Conservation (phyloP, 192 early-diverging fungal genomes). For the Chytriomyces confervae region DNA sequence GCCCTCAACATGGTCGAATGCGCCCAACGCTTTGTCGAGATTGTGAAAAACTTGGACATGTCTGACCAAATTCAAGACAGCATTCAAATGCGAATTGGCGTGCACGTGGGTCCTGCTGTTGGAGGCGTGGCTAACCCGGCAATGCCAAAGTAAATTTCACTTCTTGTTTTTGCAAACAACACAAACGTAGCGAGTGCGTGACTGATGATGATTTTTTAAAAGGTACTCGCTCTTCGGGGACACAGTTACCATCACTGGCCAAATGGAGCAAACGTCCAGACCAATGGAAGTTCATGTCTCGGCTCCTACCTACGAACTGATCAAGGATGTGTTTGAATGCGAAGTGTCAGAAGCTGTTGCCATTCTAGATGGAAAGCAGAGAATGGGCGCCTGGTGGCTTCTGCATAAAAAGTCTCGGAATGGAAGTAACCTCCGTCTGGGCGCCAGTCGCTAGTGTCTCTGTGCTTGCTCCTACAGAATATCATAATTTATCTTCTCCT, state of each 20-base stretch:
- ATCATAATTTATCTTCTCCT: too few relatives aligned
- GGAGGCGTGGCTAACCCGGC: constrained; percentile 52
- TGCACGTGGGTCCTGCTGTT: constrained; percentile 54
- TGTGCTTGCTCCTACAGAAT: too few relatives aligned
- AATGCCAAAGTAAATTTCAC: constrained; percentile 55
- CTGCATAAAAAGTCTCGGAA: constrained; percentile 32
- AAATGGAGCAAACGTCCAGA: constrained; percentile 51
- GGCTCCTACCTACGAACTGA: constrained; percentile 44
- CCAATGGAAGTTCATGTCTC: constrained; percentile 51
- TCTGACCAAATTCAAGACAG: constrained; percentile 47
- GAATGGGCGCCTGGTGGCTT: constrained; percentile 49
- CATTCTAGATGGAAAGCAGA: constrained; percentile 36
- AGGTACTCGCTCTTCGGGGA: constrained; percentile 51
- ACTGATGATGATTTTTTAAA: too few relatives aligned
- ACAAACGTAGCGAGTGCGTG: too few relatives aligned
- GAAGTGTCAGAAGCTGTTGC: constrained; percentile 34
- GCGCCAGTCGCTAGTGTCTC: too few relatives aligned
- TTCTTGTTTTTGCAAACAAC: background rate
- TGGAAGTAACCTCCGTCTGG: too few relatives aligned
- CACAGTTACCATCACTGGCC: constrained; percentile 49
- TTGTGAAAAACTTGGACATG: constrained; percentile 52
- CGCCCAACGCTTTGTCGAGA: constrained; percentile 48
- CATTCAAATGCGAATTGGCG: constrained; percentile 52
- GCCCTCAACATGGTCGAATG: constrained; percentile 49
- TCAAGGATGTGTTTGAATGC: constrained; percentile 39